phyloP scores from a whole-genome alignment of 2,329 filamentous ascomycete species.

The Paracamarosporium sp. region DNA sequence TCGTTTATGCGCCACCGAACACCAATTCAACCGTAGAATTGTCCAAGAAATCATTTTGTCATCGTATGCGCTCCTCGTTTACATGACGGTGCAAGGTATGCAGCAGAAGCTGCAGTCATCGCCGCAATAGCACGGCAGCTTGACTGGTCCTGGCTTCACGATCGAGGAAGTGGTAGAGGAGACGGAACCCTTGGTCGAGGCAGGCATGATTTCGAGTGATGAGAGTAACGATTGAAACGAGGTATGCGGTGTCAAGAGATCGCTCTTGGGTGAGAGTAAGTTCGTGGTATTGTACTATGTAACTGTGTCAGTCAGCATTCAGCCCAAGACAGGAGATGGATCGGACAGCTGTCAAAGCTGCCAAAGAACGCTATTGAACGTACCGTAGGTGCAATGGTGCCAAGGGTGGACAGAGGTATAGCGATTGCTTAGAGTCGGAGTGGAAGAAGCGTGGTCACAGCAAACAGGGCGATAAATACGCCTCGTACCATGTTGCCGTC shows the following conservation, averaged over 20 bases:
- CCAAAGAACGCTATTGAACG: not conserved
- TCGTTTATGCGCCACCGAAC: not conserved
- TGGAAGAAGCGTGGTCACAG: not conserved
- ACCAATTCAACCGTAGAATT: not conserved
- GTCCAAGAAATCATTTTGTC: not conserved
- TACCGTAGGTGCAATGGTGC: not conserved
- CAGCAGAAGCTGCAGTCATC: conserved; percentile 43
- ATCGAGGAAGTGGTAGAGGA: conserved; percentile 41
- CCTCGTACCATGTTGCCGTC: not conserved
- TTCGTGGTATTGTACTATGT: not conserved
- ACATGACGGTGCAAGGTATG: conserved; percentile 48
- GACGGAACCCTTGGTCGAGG: conserved; percentile 36
- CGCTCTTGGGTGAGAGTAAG: not conserved
- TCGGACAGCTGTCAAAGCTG: not conserved
- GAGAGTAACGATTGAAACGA: not conserved
- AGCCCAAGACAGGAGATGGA: not conserved
- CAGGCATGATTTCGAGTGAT: conserved; percentile 31
- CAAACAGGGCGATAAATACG: conserved; percentile 6
- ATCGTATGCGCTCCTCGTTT: conserved; percentile 8
- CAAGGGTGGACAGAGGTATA: not conserved
- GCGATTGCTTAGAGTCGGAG: not conserved
- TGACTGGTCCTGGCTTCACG: conserved; percentile 41
- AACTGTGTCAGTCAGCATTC: not conserved
- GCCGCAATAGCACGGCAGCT: conserved; percentile 37
- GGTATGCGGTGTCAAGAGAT: not conserved